Percentiles rank a stretch among this genome's conserved stretches.
Conservation (phyloP, 441 rosid genomes). For the Breynia disticha region DNA sequence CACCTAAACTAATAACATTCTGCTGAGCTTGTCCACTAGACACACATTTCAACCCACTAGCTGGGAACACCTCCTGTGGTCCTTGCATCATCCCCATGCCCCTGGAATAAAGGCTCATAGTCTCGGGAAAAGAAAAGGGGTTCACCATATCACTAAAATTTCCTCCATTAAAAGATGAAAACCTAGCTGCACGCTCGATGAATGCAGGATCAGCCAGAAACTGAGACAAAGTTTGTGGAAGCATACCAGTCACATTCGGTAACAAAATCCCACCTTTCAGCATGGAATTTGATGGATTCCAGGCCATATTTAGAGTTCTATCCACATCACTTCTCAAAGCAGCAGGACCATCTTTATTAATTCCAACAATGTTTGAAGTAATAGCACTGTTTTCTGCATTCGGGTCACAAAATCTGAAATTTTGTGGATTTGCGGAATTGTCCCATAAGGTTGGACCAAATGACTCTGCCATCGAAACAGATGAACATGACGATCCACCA, state of each 20-base stretch:
- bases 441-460: slow-evolving; percentile 64
- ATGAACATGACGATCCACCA: slow-evolving; percentile 55
- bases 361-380: slow-evolving; percentile 30
- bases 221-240: slow-evolving; percentile 70
- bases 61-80: slow-evolving; percentile 31
- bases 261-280: slow-evolving; percentile 50
- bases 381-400: slow-evolving; percentile 37
- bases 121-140: slow-evolving; percentile 50
- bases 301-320: slow-evolving; percentile 56
- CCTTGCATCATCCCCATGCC: slow-evolving; percentile 44
- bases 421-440: slow-evolving; percentile 45
- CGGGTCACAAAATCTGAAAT: slow-evolving; percentile 52
- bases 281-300: slow-evolving; percentile 57
- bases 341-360: slow-evolving; percentile 28
- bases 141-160: slow-evolving; percentile 62
- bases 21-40: slow-evolving; percentile 39
- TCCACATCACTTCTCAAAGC: slow-evolving; percentile 35
- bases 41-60: slow-evolving; percentile 29
- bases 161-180: slow-evolving; percentile 73
- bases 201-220: slow-evolving; percentile 84
- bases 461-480: slow-evolving; percentile 65
- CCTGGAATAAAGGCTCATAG: slow-evolving; percentile 47
- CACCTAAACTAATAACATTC: slow-evolving; percentile 36
- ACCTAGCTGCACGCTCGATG: slow-evolving; percentile 93
- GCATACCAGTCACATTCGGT: slow-evolving; percentile 44